These are phyloP conservation scores for Thermoascus crustaceus DNA, from an alignment of 2,329 filamentous ascomycete genomes.

Conservation along the genomic window DNA sequence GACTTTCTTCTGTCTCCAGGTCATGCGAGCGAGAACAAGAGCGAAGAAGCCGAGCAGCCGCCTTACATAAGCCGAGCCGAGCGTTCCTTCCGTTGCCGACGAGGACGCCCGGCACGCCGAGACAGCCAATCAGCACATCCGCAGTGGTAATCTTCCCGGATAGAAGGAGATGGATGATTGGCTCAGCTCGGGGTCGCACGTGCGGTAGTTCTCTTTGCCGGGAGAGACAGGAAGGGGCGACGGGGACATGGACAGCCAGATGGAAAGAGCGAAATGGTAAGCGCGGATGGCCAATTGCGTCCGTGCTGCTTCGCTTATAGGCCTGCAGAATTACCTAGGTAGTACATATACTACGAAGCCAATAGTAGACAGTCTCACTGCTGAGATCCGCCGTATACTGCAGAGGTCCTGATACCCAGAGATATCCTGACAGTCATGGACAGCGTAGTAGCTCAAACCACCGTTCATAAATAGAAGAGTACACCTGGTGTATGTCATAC, in stretches of 20 bases:
- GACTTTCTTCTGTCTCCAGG: constrained; percentile 15
- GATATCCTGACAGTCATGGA: neutral
- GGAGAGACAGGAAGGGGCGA: constrained; percentile 15
- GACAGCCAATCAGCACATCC: constrained; percentile 22
- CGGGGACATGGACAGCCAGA: too few relatives aligned
- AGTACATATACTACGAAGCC: neutral
- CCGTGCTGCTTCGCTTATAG: too few relatives aligned
- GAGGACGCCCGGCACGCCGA: constrained; percentile 21
- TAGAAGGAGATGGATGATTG: constrained; percentile 23
- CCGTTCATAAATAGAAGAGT: neutral
- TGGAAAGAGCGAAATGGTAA: too few relatives aligned
- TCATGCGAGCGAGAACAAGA: constrained; percentile 13
- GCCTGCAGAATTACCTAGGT: neutral
- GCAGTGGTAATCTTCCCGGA: constrained; percentile 32
- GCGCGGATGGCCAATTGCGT: too few relatives aligned
- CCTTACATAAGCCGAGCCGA: constrained; percentile 30
- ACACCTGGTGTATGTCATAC: constrained; percentile 21
- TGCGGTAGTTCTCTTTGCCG: constrained; percentile 20
- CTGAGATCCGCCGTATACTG: neutral
- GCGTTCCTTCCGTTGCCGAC: constrained; percentile 24
- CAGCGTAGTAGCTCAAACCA: neutral
- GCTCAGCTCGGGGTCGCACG: constrained; percentile 18
- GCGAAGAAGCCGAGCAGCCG: constrained; percentile 12
- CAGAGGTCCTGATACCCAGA: too few relatives aligned
- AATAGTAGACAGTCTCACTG: neutral